Conservation (phyloP, 192 early-diverging fungal species). For the Pecoramyces ruminantium region DNA sequence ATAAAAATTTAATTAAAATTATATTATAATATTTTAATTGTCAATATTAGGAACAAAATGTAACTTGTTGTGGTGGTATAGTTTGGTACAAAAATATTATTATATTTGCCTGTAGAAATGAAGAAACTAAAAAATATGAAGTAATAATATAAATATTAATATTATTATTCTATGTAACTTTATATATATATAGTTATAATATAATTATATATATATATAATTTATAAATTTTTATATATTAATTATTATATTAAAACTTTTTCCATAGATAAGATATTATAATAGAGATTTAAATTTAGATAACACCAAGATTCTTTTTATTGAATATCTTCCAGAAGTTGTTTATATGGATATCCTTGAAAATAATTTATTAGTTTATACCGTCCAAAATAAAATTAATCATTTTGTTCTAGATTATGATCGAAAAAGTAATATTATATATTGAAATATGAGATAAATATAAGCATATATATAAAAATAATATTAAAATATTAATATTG, state of each 20-base stretch:
- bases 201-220: background rate
- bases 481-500: background rate
- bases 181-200: too few species aligned
- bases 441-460: too few species aligned
- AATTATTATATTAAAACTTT: background rate
- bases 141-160: conserved; percentile 8
- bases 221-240: conserved; percentile 1
- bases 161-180: too few species aligned
- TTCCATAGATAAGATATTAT: conserved; percentile 43
- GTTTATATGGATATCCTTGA: conserved; percentile 32
- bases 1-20: too few species aligned
- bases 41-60: conserved; percentile 43
- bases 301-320: conserved; percentile 37
- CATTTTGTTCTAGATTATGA: conserved; percentile 13
- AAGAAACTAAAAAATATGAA: conserved; percentile 8
- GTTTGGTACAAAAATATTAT: conserved; percentile 54
- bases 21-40: conserved; percentile 1
- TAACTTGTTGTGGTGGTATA: conserved; percentile 48
- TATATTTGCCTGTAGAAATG: conserved; percentile 44
- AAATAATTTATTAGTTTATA: conserved; percentile 37
- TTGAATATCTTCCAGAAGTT: conserved; percentile 23
- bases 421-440: background rate
- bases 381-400: conserved; percentile 34
- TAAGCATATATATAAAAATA: background rate
- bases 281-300: conserved; percentile 57